Base-by-base conservation (phyloP, 2,329 filamentous ascomycete species). In the Phyllosticta paracitricarpa region DNA sequence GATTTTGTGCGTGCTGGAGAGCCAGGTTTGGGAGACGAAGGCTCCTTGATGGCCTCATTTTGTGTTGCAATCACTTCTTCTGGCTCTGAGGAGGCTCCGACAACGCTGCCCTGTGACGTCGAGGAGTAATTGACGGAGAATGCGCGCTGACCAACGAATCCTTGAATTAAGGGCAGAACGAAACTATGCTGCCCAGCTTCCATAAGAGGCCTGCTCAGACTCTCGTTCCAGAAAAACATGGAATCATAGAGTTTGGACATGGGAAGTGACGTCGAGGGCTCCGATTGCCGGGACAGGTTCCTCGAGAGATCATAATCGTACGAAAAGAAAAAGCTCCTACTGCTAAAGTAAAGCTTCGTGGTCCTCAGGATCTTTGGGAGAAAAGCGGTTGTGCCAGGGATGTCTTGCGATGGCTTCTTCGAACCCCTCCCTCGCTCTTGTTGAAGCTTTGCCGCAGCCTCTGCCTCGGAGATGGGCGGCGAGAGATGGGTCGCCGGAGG, bases 221-320 rank as follows among this genome's bases (percentile, higher is more conserved):
- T 81, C 26, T 81, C 82, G 69, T 99, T 99, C 93, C 94, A 99
- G 73, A 97, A 97, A 74, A 88, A 97, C 72, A 86, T 75, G 33
- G 84, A 82, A 71, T 97, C 90, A 24, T 87, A 91, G 62, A 84
- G 81, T 64, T 84, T 84, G 71, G 90, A 82, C 3, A 96, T 77
- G 5, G 91, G 86, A 4, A 83, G 66, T 54, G 81, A 64, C 19
- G 54, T 80, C 14, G 76, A 74, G 25, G 68, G 73, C 7, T 72
- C 60, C 54, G 73, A 72, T 67, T 78, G 74, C 48, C 72, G 71
- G 58, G 73, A 72, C 63, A 82, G 72, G 60, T 82, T 85, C 61
- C 87, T 83, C 0, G 94, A 97, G 57, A 99, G 83, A 71, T 99
- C 92, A 71, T 93, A 83, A 65, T 99, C 94, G 72, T 99, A 97